These are phyloP conservation scores for Penicillium tannophilum DNA, from an alignment of 495 filamentous ascomycete species.

Conservation along the genomic window DNA sequence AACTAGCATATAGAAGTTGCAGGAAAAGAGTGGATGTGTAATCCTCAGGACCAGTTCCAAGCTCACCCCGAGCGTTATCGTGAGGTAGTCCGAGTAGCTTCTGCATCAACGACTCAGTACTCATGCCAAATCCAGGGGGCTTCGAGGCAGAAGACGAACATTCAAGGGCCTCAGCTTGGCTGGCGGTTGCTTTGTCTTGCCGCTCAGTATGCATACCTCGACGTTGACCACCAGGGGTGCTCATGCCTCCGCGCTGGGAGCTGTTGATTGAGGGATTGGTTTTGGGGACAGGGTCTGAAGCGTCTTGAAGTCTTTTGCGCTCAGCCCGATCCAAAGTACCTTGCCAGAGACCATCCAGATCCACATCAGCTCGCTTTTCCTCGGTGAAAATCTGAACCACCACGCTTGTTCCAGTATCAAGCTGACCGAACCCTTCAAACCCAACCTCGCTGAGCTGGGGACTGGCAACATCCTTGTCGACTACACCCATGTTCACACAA, in stretches of 20 bases:
- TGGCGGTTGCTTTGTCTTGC: not conserved
- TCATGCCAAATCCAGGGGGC: conserved; percentile 12
- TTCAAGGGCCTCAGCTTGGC: conserved; percentile 11
- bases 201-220: conserved; percentile 26
- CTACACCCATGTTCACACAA: conserved; percentile 81
- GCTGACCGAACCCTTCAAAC: conserved; percentile 75
- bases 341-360: conserved; percentile 81
- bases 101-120: conserved; percentile 32
- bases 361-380: conserved; percentile 78
- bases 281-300: conserved; percentile 2
- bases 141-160: conserved; percentile 1
- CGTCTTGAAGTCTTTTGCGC: conserved; percentile 33
- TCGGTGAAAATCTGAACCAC: conserved; percentile 92
- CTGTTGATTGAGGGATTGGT: conserved; percentile 22
- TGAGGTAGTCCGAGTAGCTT: conserved; percentile 36
- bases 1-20: conserved; percentile 41
- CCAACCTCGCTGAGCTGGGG: conserved; percentile 39
- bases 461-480: conserved; percentile 53
- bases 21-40: conserved; percentile 52
- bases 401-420: conserved; percentile 59
- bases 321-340: conserved; percentile 48
- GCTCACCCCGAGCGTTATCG: conserved; percentile 30
- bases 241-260: conserved; percentile 18
- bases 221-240: conserved; percentile 19
- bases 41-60: conserved; percentile 48